These are phyloP conservation scores for Lagenidium sp. DNA, from an alignment of 352 stramenopile species.

Conservation along the genomic window DNA sequence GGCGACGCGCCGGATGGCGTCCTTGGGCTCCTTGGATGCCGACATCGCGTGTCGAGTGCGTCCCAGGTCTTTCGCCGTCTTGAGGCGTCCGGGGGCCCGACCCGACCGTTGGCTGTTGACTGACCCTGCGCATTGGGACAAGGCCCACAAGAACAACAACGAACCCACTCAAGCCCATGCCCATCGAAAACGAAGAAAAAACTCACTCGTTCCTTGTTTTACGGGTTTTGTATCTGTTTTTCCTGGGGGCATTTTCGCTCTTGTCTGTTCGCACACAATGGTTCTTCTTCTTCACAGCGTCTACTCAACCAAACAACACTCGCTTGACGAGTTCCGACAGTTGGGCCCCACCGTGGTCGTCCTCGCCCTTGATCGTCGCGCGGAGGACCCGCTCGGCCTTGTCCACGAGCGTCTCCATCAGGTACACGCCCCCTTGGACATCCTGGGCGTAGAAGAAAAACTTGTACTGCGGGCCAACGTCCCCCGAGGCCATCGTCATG, in stretches of 20 bases:
- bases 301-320: constrained; percentile 54
- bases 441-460: constrained; percentile 85
- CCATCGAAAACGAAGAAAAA: no score
- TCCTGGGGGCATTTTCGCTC: background rate
- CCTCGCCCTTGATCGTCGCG: constrained; percentile 68
- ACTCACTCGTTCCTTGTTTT: no score
- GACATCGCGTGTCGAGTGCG: no score
- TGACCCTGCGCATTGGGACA: no score
- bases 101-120: no score
- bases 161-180: no score
- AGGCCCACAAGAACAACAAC: no score
- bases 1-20: background rate
- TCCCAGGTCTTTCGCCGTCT: no score
- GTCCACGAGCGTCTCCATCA: constrained; percentile 67
- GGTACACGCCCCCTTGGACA: constrained; percentile 40
- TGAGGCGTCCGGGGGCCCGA: no score
- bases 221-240: no score
- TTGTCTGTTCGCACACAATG: background rate
- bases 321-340: constrained; percentile 56
- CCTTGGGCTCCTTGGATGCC: no score
- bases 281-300: background rate
- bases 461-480: constrained; percentile 76
- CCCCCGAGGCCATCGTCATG: constrained; percentile 73
- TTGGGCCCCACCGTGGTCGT: constrained; percentile 44
- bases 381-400: constrained; percentile 52